phyloP scores from a whole-genome alignment of 75 land plant species.

The Cryptomeria japonica region DNA sequence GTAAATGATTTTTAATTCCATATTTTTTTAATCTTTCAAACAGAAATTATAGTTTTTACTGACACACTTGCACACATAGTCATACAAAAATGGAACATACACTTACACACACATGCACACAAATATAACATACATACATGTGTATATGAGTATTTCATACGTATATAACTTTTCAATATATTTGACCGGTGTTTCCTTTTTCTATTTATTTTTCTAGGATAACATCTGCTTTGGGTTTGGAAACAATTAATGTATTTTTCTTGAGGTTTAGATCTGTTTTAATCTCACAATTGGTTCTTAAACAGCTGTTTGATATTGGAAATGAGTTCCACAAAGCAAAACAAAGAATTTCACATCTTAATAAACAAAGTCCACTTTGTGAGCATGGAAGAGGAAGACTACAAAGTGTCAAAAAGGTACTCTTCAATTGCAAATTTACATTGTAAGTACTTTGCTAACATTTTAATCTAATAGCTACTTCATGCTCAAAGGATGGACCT shows the following conservation, averaged over 20 bases:
- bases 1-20: background rate
- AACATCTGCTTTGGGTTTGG: background rate
- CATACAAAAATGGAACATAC: background rate
- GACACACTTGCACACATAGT: background rate
- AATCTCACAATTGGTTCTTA: background rate
- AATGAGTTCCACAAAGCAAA: slow-evolving; percentile 20
- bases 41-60: background rate
- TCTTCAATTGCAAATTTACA: background rate
- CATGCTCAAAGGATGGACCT: slow-evolving; percentile 20
- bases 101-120: background rate
- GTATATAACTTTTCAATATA: background rate
- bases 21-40: background rate
- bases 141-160: background rate
- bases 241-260: background rate
- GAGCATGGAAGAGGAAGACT: slow-evolving; percentile 24
- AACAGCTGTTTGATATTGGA: slow-evolving; percentile 18
- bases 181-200: background rate
- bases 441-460: background rate
- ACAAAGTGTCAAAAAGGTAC: slow-evolving; percentile 20
- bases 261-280: background rate
- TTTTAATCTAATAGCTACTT: background rate
- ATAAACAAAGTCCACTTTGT: slow-evolving; percentile 14
- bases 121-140: background rate
- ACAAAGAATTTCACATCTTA: slow-evolving; percentile 7
- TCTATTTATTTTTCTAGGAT: background rate